Percentiles rank a stretch among this genome's conserved stretches.
Conservation (phyloP, 2,329 filamentous ascomycete genomes). For the Fusarium illudens region DNA sequence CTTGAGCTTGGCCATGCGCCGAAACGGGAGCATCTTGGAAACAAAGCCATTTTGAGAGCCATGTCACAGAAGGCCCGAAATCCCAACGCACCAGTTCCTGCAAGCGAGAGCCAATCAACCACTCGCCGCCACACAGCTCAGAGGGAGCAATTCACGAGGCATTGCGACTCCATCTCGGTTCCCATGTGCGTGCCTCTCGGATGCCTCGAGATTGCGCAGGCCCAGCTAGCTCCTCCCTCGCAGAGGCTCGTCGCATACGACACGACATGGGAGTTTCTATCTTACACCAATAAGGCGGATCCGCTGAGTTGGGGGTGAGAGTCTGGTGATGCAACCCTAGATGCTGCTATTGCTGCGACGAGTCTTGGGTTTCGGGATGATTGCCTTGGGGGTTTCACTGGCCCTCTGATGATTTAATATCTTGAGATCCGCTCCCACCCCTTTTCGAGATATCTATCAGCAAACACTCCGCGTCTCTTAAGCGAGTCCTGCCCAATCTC, state of each 20-base stretch:
- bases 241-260: constrained; percentile 7
- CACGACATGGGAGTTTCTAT: constrained; percentile 31
- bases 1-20: neutral
- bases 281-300: constrained; percentile 36
- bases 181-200: constrained; percentile 16
- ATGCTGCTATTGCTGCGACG: constrained; percentile 18
- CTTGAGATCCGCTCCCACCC: constrained; percentile 22
- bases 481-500: constrained; percentile 1
- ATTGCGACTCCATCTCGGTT: constrained; percentile 11
- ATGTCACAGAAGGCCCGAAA: neutral
- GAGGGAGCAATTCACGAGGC: constrained; percentile 6
- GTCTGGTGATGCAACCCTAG: constrained; percentile 34
- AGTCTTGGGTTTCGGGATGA: constrained; percentile 25
- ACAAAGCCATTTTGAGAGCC: neutral
- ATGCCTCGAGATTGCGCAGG: constrained; percentile 20
- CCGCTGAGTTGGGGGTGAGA: constrained; percentile 30
- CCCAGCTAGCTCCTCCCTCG: neutral
- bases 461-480: constrained; percentile 15
- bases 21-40: neutral
- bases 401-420: constrained; percentile 38
- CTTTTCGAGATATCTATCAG: constrained; percentile 15
- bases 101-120: constrained; percentile 4
- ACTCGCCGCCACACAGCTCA: neutral
- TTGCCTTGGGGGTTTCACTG: constrained; percentile 23
- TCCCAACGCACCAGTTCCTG: neutral